Conservation (phyloP, 2,329 filamentous ascomycete species). For the Pyrenophora teres region DNA sequence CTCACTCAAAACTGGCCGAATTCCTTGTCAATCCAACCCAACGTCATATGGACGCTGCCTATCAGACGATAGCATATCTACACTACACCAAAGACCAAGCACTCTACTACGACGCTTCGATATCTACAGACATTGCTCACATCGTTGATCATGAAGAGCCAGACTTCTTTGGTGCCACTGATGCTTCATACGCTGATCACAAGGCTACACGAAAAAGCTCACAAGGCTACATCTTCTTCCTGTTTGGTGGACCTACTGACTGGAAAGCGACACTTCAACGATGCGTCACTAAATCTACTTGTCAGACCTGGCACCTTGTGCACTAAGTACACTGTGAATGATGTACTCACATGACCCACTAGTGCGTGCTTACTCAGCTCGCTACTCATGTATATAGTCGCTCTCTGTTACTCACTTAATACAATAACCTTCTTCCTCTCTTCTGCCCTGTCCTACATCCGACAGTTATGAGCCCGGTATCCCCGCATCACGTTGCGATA, state of each 20-base stretch:
- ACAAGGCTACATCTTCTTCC: conserved; percentile 26
- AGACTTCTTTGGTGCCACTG: conserved; percentile 18
- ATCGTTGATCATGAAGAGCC: conserved; percentile 14
- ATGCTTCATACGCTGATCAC: conserved; percentile 25
- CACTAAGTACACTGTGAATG: no score
- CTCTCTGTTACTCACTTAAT: no score
- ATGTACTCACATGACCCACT: no score
- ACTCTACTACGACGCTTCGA: conserved; percentile 8
- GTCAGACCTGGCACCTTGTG: no score
- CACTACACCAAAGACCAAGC: conserved; percentile 9
- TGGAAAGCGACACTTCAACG: conserved; percentile 10
- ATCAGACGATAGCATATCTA: conserved; percentile 16
- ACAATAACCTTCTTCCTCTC: no score
- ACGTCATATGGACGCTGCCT: conserved; percentile 18
- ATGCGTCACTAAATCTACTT: conserved; percentile 23
- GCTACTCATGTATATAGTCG: no score
- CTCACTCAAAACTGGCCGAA: conserved; percentile 20
- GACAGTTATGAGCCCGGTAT: no score
- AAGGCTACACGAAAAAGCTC: conserved; percentile 13
- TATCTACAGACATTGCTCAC: conserved; percentile 1
- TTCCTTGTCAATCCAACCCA: conserved; percentile 21
- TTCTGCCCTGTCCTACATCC: no score
- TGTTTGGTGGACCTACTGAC: conserved; percentile 20
- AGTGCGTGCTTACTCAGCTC: no score
- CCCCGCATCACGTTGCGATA: no score